These are phyloP conservation scores for Coprinellus aureogranulatus DNA, from an alignment of 768 basidiomycete species.

Conservation along the genomic window DNA sequence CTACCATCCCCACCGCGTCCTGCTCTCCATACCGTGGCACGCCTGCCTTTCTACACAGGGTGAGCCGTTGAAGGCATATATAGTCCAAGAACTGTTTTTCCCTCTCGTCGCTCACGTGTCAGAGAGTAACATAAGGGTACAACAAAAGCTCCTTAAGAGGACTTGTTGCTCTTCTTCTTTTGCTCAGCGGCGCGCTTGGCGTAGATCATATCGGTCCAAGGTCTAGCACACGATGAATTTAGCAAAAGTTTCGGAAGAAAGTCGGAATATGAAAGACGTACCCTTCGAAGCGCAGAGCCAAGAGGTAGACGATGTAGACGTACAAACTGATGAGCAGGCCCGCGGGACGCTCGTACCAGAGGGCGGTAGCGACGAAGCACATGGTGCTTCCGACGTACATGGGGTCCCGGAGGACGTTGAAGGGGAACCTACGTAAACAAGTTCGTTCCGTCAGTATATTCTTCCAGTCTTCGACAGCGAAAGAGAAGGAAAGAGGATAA, in stretches of 20 bases:
- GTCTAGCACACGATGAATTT: constrained; percentile 33
- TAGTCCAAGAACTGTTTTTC: background rate
- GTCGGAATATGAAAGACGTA: constrained; percentile 36
- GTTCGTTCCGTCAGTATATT: background rate
- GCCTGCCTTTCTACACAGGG: background rate
- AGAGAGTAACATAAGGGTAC: no score
- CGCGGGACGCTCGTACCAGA: constrained; percentile 88
- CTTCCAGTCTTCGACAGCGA: background rate
- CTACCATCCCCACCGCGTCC: background rate
- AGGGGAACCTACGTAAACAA: constrained; percentile 65
- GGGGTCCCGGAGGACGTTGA: constrained; percentile 87
- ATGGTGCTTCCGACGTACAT: constrained; percentile 98
- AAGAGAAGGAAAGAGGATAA: background rate
- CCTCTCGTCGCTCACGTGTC: no score
- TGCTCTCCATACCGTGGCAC: background rate
- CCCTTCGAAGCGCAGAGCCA: constrained; percentile 91
- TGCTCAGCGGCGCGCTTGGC: constrained; percentile 43
- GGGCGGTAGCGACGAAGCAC: constrained; percentile 80
- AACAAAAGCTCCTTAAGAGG: constrained; percentile 1
- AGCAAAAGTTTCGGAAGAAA: constrained; percentile 1
- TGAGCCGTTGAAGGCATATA: background rate
- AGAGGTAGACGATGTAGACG: constrained; percentile 79
- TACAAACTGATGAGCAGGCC: constrained; percentile 78
- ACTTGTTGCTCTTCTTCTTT: constrained; percentile 27
- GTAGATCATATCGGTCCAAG: constrained; percentile 84